A percentile compares a stretch with the other conserved stretches of the same genome.
Evolutionary conservation across 2,329 filamentous ascomycete species (phyloP).

Genomic region (Dendryphion nanum): DNA sequence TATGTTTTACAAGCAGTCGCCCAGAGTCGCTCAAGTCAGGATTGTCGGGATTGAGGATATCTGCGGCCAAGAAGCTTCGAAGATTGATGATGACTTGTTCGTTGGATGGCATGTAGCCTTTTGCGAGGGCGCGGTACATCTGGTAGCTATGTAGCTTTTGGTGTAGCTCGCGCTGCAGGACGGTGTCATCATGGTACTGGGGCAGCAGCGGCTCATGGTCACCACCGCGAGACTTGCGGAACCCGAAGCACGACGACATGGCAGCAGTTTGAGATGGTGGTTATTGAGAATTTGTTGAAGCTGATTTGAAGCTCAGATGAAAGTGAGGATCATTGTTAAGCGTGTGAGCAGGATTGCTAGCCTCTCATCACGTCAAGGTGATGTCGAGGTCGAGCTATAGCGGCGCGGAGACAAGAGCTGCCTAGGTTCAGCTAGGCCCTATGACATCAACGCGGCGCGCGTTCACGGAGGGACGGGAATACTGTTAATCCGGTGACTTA

Average conservation of each 20-base stretch:
- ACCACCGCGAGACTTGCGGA: slow-evolving; percentile 52
- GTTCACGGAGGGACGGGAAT: too few species aligned
- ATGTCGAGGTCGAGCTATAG: too few species aligned
- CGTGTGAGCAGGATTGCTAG: too few species aligned
- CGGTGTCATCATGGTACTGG: slow-evolving; percentile 78
- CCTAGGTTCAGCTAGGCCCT: too few species aligned
- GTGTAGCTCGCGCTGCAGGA: slow-evolving; percentile 72
- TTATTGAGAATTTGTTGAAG: too few species aligned
- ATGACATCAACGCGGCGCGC: too few species aligned
- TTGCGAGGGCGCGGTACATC: slow-evolving; percentile 77
- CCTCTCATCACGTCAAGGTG: too few species aligned
- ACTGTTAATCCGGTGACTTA: too few species aligned
- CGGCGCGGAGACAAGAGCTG: too few species aligned
- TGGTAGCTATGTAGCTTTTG: slow-evolving; percentile 93
- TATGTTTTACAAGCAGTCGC: slow-evolving; percentile 67
- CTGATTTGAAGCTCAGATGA: too few species aligned
- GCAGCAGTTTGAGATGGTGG: slow-evolving; percentile 10
- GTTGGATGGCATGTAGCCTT: slow-evolving; percentile 90
- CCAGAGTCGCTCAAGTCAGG: slow-evolving; percentile 76
- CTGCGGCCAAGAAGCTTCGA: slow-evolving; percentile 72
- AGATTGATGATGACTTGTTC: slow-evolving; percentile 80
- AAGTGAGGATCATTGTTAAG: too few species aligned
- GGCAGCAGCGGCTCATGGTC: slow-evolving; percentile 76
- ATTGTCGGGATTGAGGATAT: slow-evolving; percentile 73
- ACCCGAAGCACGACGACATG: slow-evolving; percentile 67